Conservation (phyloP, 768 basidiomycete species). For the Lactarius tabidus region DNA sequence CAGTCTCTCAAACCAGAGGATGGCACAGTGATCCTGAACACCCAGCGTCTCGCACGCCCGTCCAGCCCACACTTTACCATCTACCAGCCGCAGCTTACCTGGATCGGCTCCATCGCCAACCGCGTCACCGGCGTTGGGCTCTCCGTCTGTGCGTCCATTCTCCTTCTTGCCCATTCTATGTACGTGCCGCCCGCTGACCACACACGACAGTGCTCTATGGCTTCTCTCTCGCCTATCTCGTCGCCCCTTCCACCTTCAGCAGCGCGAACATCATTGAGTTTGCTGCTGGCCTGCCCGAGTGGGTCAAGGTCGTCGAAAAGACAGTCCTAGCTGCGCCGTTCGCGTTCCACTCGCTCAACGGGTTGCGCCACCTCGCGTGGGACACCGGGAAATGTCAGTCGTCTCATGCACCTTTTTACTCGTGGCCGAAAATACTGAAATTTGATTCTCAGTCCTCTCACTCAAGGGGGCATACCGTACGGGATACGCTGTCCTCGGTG, state of each 20-base stretch:
- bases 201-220: slow-evolving; percentile 70
- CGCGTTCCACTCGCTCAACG: slow-evolving; percentile 88
- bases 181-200: neutral
- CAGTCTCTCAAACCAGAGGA: slow-evolving; percentile 60
- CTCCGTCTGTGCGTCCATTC: slow-evolving; percentile 57
- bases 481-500: slow-evolving; percentile 82
- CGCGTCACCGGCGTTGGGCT: slow-evolving; percentile 82
- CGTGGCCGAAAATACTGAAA: neutral
- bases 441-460: slow-evolving; percentile 55
- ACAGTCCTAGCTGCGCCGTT: slow-evolving; percentile 80
- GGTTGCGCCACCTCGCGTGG: slow-evolving; percentile 87
- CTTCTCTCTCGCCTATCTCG: slow-evolving; percentile 81
- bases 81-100: slow-evolving; percentile 93
- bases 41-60: slow-evolving; percentile 85
- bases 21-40: slow-evolving; percentile 66
- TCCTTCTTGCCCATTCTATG: neutral
- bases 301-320: slow-evolving; percentile 74
- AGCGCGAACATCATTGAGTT: slow-evolving; percentile 72
- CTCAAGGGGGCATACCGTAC: slow-evolving; percentile 76
- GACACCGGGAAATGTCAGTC: slow-evolving; percentile 83
- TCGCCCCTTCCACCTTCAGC: slow-evolving; percentile 76
- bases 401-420: slow-evolving; percentile 2
- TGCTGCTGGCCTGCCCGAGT: slow-evolving; percentile 66
- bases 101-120: slow-evolving; percentile 81
- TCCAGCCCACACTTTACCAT: slow-evolving; percentile 94